Conservation (phyloP, 768 basidiomycete species). For the Phaeotremella fagi region DNA sequence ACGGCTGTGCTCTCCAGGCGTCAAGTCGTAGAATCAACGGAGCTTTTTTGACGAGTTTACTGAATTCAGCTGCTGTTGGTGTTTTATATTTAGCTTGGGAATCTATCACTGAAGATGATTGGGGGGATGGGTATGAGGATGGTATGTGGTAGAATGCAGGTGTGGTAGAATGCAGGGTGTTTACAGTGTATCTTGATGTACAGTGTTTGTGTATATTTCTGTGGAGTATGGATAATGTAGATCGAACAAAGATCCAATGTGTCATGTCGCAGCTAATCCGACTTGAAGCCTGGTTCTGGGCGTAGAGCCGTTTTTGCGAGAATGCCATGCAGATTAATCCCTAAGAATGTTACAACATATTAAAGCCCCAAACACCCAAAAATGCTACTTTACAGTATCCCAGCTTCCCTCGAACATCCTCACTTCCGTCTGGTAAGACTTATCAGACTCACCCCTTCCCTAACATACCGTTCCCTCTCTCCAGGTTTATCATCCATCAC, state of each 20-base stretch:
- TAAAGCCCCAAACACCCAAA: too few species aligned
- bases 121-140: constrained; percentile 17
- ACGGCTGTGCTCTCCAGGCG: constrained; percentile 27
- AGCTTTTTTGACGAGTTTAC: constrained; percentile 74
- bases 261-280: too few species aligned
- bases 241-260: too few species aligned
- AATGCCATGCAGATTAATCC: too few species aligned
- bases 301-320: too few species aligned
- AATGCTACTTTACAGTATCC: too few species aligned
- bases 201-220: too few species aligned
- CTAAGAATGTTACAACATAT: too few species aligned
- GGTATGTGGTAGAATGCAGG: background rate
- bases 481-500: constrained; percentile 42
- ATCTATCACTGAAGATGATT: constrained; percentile 68
- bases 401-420: too few species aligned
- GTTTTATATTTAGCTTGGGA: constrained; percentile 73
- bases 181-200: background rate
- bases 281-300: too few species aligned
- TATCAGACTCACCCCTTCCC: constrained; percentile 42
- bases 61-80: constrained; percentile 70
- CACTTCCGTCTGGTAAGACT: constrained; percentile 31
- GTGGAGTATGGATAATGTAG: too few species aligned
- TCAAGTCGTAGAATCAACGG: constrained; percentile 71
- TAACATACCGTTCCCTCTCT: constrained; percentile 37
- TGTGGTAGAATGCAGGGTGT: too few species aligned